A percentile compares a stretch with the other conserved stretches of the same genome.
Evolutionary conservation across 1,139 yeast genomes (phyloP).

Genomic region (Candida mesenterica): DNA sequence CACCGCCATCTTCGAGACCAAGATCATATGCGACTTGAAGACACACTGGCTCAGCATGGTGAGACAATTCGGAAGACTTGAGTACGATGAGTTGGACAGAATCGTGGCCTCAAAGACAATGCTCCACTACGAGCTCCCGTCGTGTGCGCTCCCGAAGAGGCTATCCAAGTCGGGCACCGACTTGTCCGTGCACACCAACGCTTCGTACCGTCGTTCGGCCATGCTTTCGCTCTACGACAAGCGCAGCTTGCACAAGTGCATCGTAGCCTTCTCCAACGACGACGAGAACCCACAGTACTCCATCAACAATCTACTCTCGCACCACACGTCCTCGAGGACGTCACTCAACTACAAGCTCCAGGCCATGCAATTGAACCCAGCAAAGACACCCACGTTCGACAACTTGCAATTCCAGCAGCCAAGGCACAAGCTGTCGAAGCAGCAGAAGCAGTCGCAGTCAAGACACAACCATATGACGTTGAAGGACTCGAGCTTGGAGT

Average conservation of each 20-base stretch:
- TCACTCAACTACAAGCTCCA: constrained; percentile 35
- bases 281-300: constrained; percentile 43
- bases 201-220: constrained; percentile 54
- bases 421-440: background rate
- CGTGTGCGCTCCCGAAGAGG: constrained; percentile 11
- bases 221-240: constrained; percentile 53
- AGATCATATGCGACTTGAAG: constrained; percentile 45
- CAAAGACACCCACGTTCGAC: constrained; percentile 8
- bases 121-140: constrained; percentile 28
- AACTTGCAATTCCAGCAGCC: constrained; percentile 9
- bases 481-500: constrained; percentile 42
- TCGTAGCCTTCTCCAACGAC: constrained; percentile 24
- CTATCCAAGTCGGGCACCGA: constrained; percentile 38
- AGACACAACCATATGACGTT: constrained; percentile 41
- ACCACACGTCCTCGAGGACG: constrained; percentile 41
- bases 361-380: constrained; percentile 11
- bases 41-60: constrained; percentile 39
- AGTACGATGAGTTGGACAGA: constrained; percentile 22
- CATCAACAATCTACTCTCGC: constrained; percentile 37
- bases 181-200: constrained; percentile 45
- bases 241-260: constrained; percentile 32
- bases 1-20: constrained; percentile 37
- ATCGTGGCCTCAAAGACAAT: constrained; percentile 18
- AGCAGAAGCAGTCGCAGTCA: background rate
- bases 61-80: constrained; percentile 34